Conservation (phyloP, 2,329 filamentous ascomycete species). For the Ceratocystis huliohia region DNA sequence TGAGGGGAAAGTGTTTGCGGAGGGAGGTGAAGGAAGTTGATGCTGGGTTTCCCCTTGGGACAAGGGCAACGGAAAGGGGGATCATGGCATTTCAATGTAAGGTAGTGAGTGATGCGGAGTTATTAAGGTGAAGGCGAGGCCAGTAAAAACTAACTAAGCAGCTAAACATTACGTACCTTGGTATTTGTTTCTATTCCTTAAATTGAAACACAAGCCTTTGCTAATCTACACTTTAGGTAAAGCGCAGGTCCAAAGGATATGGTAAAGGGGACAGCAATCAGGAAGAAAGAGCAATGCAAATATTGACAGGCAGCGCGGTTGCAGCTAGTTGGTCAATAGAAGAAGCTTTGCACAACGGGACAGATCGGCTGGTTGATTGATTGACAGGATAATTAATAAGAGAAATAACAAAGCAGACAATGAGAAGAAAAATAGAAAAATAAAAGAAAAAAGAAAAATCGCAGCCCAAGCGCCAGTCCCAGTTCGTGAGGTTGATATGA, state of each 20-base stretch:
- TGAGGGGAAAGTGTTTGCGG: not conserved
- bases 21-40: not conserved
- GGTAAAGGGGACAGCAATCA: not conserved
- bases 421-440: not conserved
- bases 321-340: not conserved
- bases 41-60: not conserved
- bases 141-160: not conserved
- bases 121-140: not conserved
- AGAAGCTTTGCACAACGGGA: not conserved
- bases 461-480: slow-evolving; percentile 7
- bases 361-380: not conserved
- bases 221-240: not conserved
- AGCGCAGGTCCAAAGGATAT: not conserved
- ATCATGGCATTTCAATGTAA: not conserved
- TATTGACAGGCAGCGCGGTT: not conserved
- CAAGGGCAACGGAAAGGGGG: slow-evolving; percentile 5
- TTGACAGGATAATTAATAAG: slow-evolving; percentile 1
- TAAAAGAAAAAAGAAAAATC: not conserved
- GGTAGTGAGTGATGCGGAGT: not conserved
- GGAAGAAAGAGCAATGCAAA: not conserved
- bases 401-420: not conserved
- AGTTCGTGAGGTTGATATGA: not conserved
- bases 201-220: not conserved
- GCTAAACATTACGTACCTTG: not conserved
- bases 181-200: not conserved